These are phyloP conservation scores for Backusella luteola DNA, from an alignment of 192 early-diverging fungal species.

Conservation along the genomic window DNA sequence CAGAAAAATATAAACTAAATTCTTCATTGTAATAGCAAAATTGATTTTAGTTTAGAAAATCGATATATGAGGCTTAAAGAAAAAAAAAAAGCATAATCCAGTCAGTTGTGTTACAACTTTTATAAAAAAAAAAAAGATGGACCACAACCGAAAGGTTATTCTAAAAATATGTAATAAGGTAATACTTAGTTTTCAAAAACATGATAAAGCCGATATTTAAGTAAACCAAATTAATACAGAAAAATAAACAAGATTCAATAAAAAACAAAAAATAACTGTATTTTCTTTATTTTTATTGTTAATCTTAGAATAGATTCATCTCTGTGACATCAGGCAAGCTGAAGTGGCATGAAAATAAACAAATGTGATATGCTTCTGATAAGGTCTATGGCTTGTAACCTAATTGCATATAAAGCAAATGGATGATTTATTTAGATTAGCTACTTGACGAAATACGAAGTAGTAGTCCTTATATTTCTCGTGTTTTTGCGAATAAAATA, in stretches of 20 bases:
- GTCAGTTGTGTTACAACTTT: not conserved
- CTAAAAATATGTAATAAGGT: slow-evolving; percentile 2
- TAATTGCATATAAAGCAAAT: not conserved
- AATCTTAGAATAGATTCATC: not conserved
- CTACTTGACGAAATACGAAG: not conserved
- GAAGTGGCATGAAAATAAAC: not conserved
- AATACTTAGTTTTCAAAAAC: not conserved
- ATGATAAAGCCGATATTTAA: not conserved
- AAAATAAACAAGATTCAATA: not conserved
- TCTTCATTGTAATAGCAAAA: not conserved
- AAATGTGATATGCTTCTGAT: not conserved
- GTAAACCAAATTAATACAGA: not conserved
- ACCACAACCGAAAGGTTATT: not conserved
- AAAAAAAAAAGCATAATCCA: not conserved
- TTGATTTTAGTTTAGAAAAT: not conserved
- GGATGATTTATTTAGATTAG: not conserved
- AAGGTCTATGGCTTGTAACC: not conserved
- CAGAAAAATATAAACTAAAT: not conserved
- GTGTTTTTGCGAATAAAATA: not conserved
- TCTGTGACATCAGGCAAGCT: not conserved
- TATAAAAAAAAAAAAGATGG: not conserved
- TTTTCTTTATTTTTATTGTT: not conserved
- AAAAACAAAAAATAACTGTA: not conserved
- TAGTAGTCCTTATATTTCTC: not conserved
- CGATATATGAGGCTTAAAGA: not conserved